Evolutionary conservation across 2,329 filamentous ascomycete genomes (phyloP).

Genomic region (Plenodomus tracheiphilus): DNA sequence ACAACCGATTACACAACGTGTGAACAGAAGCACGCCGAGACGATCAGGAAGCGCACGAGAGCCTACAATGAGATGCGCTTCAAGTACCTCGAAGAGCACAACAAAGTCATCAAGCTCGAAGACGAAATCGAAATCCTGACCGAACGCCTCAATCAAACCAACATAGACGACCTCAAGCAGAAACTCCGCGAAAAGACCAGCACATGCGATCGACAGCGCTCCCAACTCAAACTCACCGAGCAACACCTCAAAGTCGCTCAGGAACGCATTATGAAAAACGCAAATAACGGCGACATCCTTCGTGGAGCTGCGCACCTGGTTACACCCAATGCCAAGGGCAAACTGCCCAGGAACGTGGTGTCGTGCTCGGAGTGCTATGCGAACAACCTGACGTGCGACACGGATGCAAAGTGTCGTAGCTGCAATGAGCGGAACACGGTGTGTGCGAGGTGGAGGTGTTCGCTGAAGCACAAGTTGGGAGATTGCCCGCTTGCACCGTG

Average conservation of each 20-base stretch:
- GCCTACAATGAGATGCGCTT: constrained; percentile 10
- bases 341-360: constrained; percentile 25
- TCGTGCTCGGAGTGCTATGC: constrained; percentile 35
- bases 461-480: constrained; percentile 25
- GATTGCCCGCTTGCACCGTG: constrained; percentile 27
- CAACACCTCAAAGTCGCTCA: constrained; percentile 6
- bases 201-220: constrained; percentile 21
- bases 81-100: constrained; percentile 13
- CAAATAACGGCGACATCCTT: constrained; percentile 16
- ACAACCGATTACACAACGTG: constrained; percentile 1
- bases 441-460: constrained; percentile 37
- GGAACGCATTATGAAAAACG: constrained; percentile 12
- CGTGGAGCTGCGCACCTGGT: constrained; percentile 33
- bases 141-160: constrained; percentile 5
- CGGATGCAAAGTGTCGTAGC: constrained; percentile 19
- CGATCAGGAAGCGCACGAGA: constrained; percentile 12
- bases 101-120: constrained; percentile 12
- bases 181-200: constrained; percentile 25
- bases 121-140: constrained; percentile 12
- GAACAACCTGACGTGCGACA: constrained; percentile 30
- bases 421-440: constrained; percentile 21
- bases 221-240: constrained; percentile 13
- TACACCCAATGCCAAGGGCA: constrained; percentile 13
- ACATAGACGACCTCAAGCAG: constrained; percentile 8
- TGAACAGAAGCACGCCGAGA: constrained; percentile 10